Evolutionary conservation across 169 alveolate species (phyloP).

Genomic region (Eimeria necatrix): DNA sequence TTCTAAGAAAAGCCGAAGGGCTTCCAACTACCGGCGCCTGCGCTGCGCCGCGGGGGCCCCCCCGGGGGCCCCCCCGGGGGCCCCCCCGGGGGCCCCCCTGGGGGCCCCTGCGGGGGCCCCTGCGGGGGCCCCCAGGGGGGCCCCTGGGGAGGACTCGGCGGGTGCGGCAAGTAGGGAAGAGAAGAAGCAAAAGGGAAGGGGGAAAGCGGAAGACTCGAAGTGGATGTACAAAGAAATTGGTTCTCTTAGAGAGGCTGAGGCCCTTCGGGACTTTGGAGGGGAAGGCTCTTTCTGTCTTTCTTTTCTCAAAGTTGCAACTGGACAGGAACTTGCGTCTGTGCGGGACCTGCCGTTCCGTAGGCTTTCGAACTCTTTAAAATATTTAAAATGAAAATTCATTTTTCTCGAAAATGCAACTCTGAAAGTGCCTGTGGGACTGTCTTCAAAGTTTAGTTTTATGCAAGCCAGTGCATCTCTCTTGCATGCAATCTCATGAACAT

Average conservation of each 20-base stretch:
- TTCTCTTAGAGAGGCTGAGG: slow-evolving; percentile 8
- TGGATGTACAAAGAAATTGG: not conserved
- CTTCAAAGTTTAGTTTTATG: too few relatives aligned
- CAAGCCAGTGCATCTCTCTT: too few relatives aligned
- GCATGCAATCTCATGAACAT: too few relatives aligned
- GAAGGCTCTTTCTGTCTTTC: slow-evolving; percentile 44
- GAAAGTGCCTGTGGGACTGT: not conserved
- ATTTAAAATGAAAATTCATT: not conserved
- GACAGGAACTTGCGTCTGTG: slow-evolving; percentile 42
- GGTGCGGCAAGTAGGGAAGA: not conserved
- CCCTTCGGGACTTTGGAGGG: slow-evolving; percentile 2
- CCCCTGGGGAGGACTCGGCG: not conserved
- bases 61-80: not conserved
- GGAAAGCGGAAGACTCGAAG: not conserved
- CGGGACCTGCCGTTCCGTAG: slow-evolving; percentile 53
- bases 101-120: not conserved
- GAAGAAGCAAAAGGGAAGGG: not conserved
- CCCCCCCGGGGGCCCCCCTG: not conserved
- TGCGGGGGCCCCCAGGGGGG: not conserved
- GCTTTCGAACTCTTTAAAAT: not conserved
- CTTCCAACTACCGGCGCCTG: slow-evolving; percentile 43
- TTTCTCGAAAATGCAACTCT: not conserved
- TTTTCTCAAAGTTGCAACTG: slow-evolving; percentile 41
- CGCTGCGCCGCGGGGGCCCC: not conserved
- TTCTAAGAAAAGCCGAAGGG: slow-evolving; percentile 1